These are phyloP conservation scores for Aspergillus steynii DNA, from an alignment of 495 filamentous ascomycete species.

Conservation along the genomic window DNA sequence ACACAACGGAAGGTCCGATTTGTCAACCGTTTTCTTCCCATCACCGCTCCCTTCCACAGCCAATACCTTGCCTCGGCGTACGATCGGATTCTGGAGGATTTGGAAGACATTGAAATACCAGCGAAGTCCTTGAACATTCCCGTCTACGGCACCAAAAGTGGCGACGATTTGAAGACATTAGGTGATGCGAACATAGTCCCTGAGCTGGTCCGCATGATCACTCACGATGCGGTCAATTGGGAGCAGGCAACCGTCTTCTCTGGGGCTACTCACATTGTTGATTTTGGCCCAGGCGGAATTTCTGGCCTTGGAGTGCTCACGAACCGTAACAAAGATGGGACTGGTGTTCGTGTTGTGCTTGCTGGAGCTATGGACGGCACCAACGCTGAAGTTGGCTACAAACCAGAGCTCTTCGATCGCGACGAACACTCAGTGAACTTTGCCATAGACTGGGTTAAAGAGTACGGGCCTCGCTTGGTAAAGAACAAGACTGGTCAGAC, in stretches of 20 bases:
- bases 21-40: conserved; percentile 94
- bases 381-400: conserved; percentile 89
- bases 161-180: conserved; percentile 72
- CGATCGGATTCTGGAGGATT: conserved; percentile 77
- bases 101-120: conserved; percentile 75
- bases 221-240: conserved; percentile 89
- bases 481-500: conserved; percentile 84
- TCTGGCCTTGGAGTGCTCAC: conserved; percentile 96
- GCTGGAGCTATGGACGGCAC: conserved; percentile 89
- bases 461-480: conserved; percentile 84
- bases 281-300: conserved; percentile 95
- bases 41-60: conserved; percentile 98
- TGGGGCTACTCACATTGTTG: conserved; percentile 85
- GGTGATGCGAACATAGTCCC: conserved; percentile 71
- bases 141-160: conserved; percentile 84
- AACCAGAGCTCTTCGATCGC: conserved; percentile 93
- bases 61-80: conserved; percentile 81
- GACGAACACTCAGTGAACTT: conserved; percentile 93
- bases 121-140: conserved; percentile 70
- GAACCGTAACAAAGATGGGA: conserved; percentile 97
- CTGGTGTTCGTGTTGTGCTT: conserved; percentile 91
- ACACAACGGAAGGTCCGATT: conserved; percentile 96
- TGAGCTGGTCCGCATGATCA: conserved; percentile 86
- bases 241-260: conserved; percentile 89
- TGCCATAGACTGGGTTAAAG: conserved; percentile 97